Percentiles rank a stretch among this genome's conserved stretches.
phyloP scores from a whole-genome alignment of 805 yeast genomes.

The Isabelozyma gotoi region DNA sequence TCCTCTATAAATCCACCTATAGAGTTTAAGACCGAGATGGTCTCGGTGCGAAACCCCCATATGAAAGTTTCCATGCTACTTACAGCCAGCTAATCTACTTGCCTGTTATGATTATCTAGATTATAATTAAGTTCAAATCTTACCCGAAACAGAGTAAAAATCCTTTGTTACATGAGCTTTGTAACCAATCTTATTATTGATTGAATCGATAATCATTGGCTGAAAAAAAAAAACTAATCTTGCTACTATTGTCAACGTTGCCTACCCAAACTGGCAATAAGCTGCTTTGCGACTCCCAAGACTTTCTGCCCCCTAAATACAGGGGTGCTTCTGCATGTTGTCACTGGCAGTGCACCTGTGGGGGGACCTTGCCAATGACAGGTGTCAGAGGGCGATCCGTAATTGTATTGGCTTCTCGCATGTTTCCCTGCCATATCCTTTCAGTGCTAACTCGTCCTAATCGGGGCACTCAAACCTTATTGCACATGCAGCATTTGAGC shows the following conservation, averaged over 20 bases:
- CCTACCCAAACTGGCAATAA: background rate
- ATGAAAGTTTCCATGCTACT: background rate
- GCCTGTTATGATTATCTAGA: background rate
- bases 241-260: background rate
- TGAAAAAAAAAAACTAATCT: too few species aligned
- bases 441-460: background rate
- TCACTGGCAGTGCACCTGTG: too few species aligned
- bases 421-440: too few species aligned
- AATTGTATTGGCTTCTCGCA: too few species aligned
- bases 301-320: too few species aligned
- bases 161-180: too few species aligned
- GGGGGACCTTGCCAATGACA: too few species aligned
- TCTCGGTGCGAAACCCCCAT: too few species aligned
- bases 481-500: background rate
- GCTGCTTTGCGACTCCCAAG: too few species aligned
- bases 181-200: background rate
- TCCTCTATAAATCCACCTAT: background rate
- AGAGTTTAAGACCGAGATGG: background rate
- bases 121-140: background rate
- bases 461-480: background rate
- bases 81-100: background rate
- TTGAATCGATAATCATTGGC: background rate
- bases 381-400: too few species aligned
- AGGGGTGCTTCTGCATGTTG: too few species aligned
- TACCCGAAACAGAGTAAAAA: background rate